Conservation (phyloP, 768 basidiomycete species). For the Boletus sp. region DNA sequence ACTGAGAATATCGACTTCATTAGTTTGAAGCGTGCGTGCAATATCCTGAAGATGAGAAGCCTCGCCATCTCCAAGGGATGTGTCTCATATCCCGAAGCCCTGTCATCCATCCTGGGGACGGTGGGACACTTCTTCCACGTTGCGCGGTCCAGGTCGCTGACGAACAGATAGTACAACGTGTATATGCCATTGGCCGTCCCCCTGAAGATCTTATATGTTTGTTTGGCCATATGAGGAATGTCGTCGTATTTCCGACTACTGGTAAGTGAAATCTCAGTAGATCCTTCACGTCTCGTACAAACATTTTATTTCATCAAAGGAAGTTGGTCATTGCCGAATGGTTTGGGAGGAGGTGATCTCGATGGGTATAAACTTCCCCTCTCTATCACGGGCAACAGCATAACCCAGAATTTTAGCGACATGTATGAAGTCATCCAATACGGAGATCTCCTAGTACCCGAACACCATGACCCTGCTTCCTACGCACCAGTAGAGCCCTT, state of each 20-base stretch:
- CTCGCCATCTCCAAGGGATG: constrained; percentile 57
- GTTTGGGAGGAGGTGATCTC: constrained; percentile 74
- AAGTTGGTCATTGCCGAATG: constrained; percentile 61
- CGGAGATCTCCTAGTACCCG: constrained; percentile 52
- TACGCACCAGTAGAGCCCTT: constrained; percentile 44
- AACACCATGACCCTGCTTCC: constrained; percentile 47
- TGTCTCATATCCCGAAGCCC: constrained; percentile 71
- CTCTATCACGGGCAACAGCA: background rate
- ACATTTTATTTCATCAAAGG: constrained; percentile 37
- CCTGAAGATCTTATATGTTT: constrained; percentile 53
- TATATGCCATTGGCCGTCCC: constrained; percentile 69
- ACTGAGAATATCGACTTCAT: background rate
- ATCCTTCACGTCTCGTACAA: background rate
- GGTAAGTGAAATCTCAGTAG: constrained; percentile 39
- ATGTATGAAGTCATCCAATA: constrained; percentile 61
- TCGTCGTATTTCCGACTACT: constrained; percentile 65
- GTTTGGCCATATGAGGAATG: constrained; percentile 63
- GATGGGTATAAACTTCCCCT: constrained; percentile 52
- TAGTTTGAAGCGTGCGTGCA: constrained; percentile 55
- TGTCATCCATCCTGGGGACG: constrained; percentile 74
- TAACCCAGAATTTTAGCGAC: constrained; percentile 44
- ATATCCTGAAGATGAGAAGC: constrained; percentile 44
- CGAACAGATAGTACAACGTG: constrained; percentile 55
- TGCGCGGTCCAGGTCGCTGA: background rate
- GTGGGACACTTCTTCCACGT: constrained; percentile 32